Evolutionary conservation across 108 stramenopile genomes (phyloP).

Genomic region (Cyclostephanos invisitatus): DNA sequence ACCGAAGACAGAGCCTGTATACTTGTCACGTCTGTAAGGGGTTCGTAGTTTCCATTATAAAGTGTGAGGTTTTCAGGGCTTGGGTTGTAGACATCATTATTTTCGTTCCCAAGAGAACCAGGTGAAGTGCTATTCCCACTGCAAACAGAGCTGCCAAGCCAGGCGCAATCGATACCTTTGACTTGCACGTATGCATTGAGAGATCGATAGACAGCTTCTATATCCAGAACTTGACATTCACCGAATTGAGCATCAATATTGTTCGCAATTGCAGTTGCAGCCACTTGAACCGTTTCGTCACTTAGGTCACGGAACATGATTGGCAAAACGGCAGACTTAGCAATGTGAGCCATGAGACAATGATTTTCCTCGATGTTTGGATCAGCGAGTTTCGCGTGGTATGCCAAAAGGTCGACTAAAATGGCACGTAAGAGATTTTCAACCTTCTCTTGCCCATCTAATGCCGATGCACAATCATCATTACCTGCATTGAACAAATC

Average conservation of each 20-base stretch:
- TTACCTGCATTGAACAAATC: slow-evolving; percentile 21
- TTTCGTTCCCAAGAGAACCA: slow-evolving; percentile 2
- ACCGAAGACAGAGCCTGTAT: slow-evolving; percentile 11
- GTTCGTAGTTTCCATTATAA: slow-evolving; percentile 34
- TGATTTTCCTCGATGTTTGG: slow-evolving; percentile 11
- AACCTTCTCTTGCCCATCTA: slow-evolving; percentile 8
- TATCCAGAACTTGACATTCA: slow-evolving; percentile 1
- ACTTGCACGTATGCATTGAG: slow-evolving; percentile 23
- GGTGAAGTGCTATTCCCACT: slow-evolving; percentile 16
- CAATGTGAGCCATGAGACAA: slow-evolving; percentile 26
- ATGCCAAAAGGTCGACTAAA: slow-evolving; percentile 36
- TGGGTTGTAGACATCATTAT: slow-evolving; percentile 14
- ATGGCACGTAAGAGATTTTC: slow-evolving; percentile 35
- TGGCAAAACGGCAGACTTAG: slow-evolving; percentile 34
- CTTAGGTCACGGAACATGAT: slow-evolving; percentile 21
- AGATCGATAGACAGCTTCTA: slow-evolving; percentile 25
- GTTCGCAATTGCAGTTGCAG: slow-evolving; percentile 26
- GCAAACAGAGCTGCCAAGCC: slow-evolving; percentile 37
- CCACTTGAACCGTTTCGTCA: slow-evolving; percentile 5
- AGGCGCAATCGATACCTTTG: slow-evolving; percentile 35
- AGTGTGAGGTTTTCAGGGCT: slow-evolving; percentile 24
- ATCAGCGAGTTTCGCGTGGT: slow-evolving; percentile 16
- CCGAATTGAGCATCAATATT: slow-evolving; percentile 11
- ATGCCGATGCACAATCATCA: slow-evolving; percentile 21
- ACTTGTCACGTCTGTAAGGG: slow-evolving; percentile 21